Conservation (phyloP, 768 basidiomycete genomes). For the Boletus sp. region DNA sequence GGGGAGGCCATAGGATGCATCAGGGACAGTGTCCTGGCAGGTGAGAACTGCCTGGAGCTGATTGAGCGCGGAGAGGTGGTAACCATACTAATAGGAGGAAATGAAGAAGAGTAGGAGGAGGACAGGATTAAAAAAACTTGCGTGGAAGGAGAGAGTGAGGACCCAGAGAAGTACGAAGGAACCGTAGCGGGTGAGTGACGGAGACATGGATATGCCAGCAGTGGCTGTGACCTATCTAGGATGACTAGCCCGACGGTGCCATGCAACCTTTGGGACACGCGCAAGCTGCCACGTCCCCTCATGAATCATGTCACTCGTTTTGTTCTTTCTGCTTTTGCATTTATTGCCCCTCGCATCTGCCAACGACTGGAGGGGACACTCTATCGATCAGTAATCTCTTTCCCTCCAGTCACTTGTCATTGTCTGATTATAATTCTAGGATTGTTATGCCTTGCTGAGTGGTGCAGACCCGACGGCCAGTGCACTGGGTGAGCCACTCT, state of each 20-base stretch:
- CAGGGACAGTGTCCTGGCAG: slow-evolving; percentile 45
- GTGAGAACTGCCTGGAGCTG: slow-evolving; percentile 80
- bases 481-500: slow-evolving; percentile 11
- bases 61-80: slow-evolving; percentile 89
- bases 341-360: slow-evolving; percentile 4
- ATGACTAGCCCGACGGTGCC: no score
- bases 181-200: slow-evolving; percentile 58
- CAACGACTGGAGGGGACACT: slow-evolving; percentile 15
- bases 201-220: background rate
- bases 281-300: background rate
- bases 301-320: slow-evolving; percentile 3
- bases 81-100: slow-evolving; percentile 63
- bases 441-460: slow-evolving; percentile 10
- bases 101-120: background rate
- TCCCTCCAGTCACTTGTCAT: background rate
- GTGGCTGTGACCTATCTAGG: background rate
- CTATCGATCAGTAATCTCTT: slow-evolving; percentile 12
- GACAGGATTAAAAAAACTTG: slow-evolving; percentile 10
- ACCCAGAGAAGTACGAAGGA: slow-evolving; percentile 70
- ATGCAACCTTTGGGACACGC: no score
- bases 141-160: slow-evolving; percentile 58
- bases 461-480: no score
- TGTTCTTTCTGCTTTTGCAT: background rate
- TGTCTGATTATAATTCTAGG: slow-evolving; percentile 1
- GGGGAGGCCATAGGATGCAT: slow-evolving; percentile 44